A percentile compares a stretch with the other conserved stretches of the same genome.
Conservation (phyloP, 2,329 filamentous ascomycete species). For the Chrysosphaeria jannelii region DNA sequence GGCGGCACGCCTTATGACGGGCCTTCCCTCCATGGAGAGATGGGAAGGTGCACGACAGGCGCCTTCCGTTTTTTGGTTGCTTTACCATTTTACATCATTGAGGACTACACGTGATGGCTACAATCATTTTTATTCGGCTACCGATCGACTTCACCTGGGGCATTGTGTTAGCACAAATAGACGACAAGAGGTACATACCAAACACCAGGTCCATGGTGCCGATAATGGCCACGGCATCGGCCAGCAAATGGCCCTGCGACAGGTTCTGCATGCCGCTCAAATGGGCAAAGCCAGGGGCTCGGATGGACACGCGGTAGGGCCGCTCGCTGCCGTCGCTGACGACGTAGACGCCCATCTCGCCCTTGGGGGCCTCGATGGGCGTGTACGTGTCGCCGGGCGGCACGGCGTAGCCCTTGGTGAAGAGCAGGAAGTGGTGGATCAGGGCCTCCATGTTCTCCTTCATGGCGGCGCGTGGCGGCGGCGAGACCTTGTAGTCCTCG, state of each 20-base stretch:
- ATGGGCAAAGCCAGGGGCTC: conserved; percentile 89
- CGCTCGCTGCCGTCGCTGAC: conserved; percentile 91
- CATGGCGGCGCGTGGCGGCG: conserved; percentile 89
- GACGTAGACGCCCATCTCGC: conserved; percentile 93
- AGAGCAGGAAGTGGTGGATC: conserved; percentile 96
- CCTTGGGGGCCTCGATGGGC: conserved; percentile 97
- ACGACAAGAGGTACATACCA: conserved; percentile 23
- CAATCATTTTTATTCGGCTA: conserved; percentile 17
- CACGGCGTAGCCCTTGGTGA: conserved; percentile 93
- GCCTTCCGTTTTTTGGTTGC: too few relatives aligned
- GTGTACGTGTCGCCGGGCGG: conserved; percentile 95
- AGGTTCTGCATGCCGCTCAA: conserved; percentile 84
- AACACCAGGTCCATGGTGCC: conserved; percentile 75
- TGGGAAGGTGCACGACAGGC: too few relatives aligned
- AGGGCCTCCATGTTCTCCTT: conserved; percentile 99
- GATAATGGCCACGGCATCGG: conserved; percentile 90
- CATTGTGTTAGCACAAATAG: conserved; percentile 11
- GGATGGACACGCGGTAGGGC: conserved; percentile 91
- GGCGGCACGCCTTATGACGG: too few relatives aligned
- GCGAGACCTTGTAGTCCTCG: conserved; percentile 95
- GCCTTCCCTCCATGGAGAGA: too few relatives aligned
- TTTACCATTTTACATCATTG: too few relatives aligned
- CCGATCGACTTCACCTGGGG: conserved; percentile 31
- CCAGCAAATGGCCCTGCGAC: conserved; percentile 68
- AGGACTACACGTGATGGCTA: too few relatives aligned